phyloP scores from a whole-genome alignment of 1,284 basidiomycete species.

The Ceratobasidium sp. region DNA sequence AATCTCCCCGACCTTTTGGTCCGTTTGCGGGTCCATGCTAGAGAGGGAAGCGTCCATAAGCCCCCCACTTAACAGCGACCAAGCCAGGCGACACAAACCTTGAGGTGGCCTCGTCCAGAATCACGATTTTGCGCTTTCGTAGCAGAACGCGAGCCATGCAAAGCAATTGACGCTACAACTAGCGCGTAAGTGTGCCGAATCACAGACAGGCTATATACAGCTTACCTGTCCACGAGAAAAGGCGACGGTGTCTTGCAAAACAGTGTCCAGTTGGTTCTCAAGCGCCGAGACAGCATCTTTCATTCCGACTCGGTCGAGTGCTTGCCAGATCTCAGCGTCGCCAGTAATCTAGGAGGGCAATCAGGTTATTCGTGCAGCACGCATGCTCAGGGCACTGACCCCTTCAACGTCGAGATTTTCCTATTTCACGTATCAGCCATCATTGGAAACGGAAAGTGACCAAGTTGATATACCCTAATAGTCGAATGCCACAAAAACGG shows the following conservation, averaged over 20 bases:
- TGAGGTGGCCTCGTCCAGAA: slow-evolving; percentile 9
- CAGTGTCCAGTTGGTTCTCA: slow-evolving; percentile 6
- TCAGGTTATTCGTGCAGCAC: not conserved
- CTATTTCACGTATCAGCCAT: not conserved
- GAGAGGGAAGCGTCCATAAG: not conserved
- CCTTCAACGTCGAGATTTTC: slow-evolving; percentile 16
- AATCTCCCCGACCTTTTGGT: not conserved
- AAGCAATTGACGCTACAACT: slow-evolving; percentile 1
- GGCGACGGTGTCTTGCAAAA: not conserved
- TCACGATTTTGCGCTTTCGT: slow-evolving; percentile 19
- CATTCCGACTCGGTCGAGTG: slow-evolving; percentile 21
- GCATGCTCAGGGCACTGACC: not conserved
- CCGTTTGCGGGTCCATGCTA: slow-evolving; percentile 22
- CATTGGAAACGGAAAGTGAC: not conserved
- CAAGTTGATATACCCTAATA: not conserved
- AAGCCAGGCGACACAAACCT: not conserved
- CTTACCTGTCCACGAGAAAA: slow-evolving; percentile 20
- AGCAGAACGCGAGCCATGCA: slow-evolving; percentile 18
- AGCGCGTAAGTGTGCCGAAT: not conserved
- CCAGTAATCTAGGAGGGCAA: not conserved
- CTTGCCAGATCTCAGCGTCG: slow-evolving; percentile 20
- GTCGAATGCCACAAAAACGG: slow-evolving; percentile 23
- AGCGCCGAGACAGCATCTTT: slow-evolving; percentile 2
- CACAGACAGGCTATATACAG: too few relatives aligned
- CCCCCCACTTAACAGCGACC: not conserved